Conservation (phyloP, 306 rosid species). For the Trifolium repens region DNA sequence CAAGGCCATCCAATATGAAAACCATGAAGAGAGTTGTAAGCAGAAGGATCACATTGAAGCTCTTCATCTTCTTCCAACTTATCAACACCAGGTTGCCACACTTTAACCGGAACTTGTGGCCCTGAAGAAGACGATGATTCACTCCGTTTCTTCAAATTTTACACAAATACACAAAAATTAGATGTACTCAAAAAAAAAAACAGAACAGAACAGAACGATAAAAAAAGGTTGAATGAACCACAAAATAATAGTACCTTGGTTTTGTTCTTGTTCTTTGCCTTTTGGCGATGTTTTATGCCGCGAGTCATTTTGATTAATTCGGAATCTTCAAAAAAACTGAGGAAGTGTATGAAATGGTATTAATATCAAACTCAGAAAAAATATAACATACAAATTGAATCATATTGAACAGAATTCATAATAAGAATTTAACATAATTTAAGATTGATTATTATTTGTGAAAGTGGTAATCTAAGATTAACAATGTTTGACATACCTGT, state of each 20-base stretch:
- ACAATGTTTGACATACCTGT: too few species aligned
- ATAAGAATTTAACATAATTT: too few species aligned
- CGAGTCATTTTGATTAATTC: constrained; percentile 62
- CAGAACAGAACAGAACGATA: too few species aligned
- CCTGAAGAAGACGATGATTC: constrained; percentile 65
- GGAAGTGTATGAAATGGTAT: not conserved
- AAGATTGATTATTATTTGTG: too few species aligned
- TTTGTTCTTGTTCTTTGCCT: constrained; percentile 71
- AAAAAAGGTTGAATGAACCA: not conserved
- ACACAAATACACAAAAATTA: not conserved
- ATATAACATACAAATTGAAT: too few species aligned
- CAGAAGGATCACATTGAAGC: constrained; percentile 94
- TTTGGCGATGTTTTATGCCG: constrained; percentile 70
- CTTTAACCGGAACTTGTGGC: constrained; percentile 72
- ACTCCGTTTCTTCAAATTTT: constrained; percentile 58
- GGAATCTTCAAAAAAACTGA: not conserved
- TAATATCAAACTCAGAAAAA: too few species aligned
- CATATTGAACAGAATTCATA: too few species aligned
- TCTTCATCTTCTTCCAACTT: constrained; percentile 94
- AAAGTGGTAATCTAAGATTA: too few species aligned
- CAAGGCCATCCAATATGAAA: constrained; percentile 95
- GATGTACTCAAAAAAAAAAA: not conserved
- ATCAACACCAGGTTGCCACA: constrained; percentile 98
- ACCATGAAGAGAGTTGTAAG: constrained; percentile 89
- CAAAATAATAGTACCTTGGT: constrained; percentile 49